A percentile compares a stretch with the other conserved stretches of the same genome.
Evolutionary conservation across 2,329 filamentous ascomycete genomes (phyloP).

Genomic region (Botryosphaeria dothidea): DNA sequence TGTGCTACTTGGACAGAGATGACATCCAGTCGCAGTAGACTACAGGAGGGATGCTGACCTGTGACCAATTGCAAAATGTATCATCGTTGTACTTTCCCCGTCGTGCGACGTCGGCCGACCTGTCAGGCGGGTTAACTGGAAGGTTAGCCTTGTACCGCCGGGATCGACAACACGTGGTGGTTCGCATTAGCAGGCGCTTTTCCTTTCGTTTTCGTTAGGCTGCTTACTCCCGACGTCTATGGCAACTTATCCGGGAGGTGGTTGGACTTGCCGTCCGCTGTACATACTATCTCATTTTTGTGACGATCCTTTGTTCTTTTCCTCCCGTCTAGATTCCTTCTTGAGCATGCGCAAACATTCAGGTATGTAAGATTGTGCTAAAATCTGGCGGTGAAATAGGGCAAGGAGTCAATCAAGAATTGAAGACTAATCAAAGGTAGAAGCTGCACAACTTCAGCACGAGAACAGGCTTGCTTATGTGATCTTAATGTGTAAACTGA

Average conservation of each 20-base stretch:
- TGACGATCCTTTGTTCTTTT: background rate
- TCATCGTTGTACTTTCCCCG: background rate
- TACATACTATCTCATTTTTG: background rate
- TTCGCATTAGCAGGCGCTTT: background rate
- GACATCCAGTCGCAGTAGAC: background rate
- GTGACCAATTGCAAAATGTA: background rate
- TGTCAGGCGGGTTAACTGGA: background rate
- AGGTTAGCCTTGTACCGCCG: background rate
- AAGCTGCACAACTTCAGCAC: too few species aligned
- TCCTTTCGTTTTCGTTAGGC: background rate
- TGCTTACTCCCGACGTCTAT: background rate
- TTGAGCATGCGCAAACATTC: too few species aligned
- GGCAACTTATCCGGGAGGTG: background rate
- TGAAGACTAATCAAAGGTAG: too few species aligned
- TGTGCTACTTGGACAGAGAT: conserved; percentile 5
- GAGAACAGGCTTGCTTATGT: too few species aligned
- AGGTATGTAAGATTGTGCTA: too few species aligned
- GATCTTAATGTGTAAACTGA: too few species aligned
- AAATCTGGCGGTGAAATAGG: too few species aligned
- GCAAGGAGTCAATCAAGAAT: too few species aligned
- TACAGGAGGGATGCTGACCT: background rate
- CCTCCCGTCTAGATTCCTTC: background rate
- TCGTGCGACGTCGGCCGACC: background rate
- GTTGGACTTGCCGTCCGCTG: background rate
- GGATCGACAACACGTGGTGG: background rate